Evolutionary conservation across 2,329 filamentous ascomycete species (phyloP), one percentile per base, ranked within the genome.

Genomic region (Cordyceps cateniannulata): DNA sequence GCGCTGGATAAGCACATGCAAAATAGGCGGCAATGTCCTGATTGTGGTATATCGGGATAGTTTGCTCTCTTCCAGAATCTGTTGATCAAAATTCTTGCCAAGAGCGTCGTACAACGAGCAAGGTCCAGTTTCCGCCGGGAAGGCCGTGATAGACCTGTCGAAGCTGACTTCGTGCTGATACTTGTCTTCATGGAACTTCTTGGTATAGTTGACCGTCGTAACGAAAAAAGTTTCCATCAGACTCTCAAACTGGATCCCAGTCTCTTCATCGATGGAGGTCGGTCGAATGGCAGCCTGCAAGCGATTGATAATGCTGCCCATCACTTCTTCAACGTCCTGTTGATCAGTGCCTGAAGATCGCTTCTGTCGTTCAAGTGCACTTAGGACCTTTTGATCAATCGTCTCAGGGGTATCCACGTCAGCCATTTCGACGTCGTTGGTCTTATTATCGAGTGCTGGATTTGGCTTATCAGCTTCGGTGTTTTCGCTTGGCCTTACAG

Each of bases 271-370:
- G 62, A 90, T 85, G 3, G 81, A 83, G n/a, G 81, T 82, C 6
- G 91, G 84, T 61, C 83, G 86, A 69, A 98, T 93, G 2, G 93
- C 93, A 57, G 90, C 92, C 68, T 95, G 90, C n/a, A 97, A 79
- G 55, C 95, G 89, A 69, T 93, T 92, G 62, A 97, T 85, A 27
- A 96, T 90, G 68, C 93, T 95, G 62, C 91, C 91, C 77, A 97
- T 93, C 50, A 97, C 93, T 73, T 99, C 95, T 14, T 92, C 92
- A 5, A 97, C 93, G 74, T 99, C 95, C 75, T 99, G 93, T 70
- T 99, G 95, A 38, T 91, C 79, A 0, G 81, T 84, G 3, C 81
- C 81, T 10, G 78, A 79, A 35, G 74, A 75, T 68, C 77, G 64
- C 59, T 76, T 76, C 69, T 75, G 77, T 67, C 75, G 76, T 66